Conservation (phyloP, 2,329 filamentous ascomycete genomes). For the Penicillium paneum region DNA sequence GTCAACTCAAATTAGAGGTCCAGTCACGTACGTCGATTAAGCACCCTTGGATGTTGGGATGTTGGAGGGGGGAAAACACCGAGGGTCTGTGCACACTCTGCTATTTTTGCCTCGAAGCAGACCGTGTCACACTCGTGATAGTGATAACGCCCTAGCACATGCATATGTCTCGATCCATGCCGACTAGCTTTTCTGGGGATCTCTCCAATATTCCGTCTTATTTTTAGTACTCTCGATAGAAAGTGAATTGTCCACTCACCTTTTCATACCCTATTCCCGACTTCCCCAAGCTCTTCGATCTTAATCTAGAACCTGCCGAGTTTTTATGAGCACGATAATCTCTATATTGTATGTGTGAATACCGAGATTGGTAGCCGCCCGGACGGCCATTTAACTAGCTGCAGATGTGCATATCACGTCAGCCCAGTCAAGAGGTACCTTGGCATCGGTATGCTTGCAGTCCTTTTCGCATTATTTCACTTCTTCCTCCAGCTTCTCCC, state of each 20-base stretch:
- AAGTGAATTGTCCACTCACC: background rate
- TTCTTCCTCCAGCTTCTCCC: no score
- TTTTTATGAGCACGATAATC: background rate
- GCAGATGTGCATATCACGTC: background rate
- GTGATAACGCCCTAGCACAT: background rate
- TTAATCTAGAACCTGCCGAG: background rate
- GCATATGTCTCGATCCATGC: background rate
- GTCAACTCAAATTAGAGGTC: background rate
- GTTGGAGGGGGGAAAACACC: background rate
- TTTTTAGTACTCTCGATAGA: background rate
- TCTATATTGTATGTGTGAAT: background rate
- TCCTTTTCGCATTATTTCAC: background rate
- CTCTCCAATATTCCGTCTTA: background rate
- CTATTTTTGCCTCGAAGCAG: background rate
- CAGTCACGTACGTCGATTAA: slow-evolving; percentile 8
- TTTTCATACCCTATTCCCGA: background rate
- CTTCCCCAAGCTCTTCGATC: background rate
- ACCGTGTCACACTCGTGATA: slow-evolving; percentile 5
- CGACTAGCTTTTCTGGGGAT: background rate
- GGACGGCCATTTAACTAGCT: background rate
- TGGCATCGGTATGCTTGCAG: background rate
- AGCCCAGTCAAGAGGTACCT: background rate
- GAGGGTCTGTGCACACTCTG: background rate
- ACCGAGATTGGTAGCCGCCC: background rate
- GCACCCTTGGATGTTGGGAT: background rate